Base-by-base conservation (phyloP, 2,329 filamentous ascomycete species). In the Magnaporthiopsis rhizophila region DNA sequence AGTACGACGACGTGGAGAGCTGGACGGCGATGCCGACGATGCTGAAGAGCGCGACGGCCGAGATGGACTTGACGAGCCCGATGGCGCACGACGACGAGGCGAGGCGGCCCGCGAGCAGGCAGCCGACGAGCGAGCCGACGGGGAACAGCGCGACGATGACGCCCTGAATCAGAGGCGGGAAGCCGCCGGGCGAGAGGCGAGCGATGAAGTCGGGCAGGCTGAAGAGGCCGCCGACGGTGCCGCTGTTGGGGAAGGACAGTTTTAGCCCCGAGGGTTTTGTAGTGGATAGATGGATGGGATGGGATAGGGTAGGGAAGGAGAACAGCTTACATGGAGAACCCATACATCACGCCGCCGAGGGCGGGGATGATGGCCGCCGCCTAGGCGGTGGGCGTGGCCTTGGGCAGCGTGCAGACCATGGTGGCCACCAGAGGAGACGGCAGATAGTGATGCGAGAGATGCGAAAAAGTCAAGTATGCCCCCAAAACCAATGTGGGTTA, bases 21-120 rank as follows among this genome's bases (percentile, higher is more conserved):
- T 89, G 86, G 24, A 91, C 82, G n/a, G 90, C 78, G 68, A 89
- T 88, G 28, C 88, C 88, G 28, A 89, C 71, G 53, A 83, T 83
- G 68, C 85, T 85, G 62, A 89, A 78, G 64, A 86, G 74, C 65
- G 82, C 83, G 76, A 86, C 88, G 64, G 83, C 76, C 1, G 83
- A 83, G 65, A 91, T 89, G 45, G 85, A 86, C 59, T 81, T 77
- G 59, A 83, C 82, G 61, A 88, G 84, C 26, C 88, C 88, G 28
- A 30, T 30, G 28, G 28, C 28, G 28, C 28, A 30, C 62, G 90
- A 79, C 21, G 75, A 79, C 69, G 90, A 87, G n/a, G 87, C 84
- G 15, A 90, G 76, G 3, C 84, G 85, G 0, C 86, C 86, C n/a
- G 81, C 82, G 32, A 79, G 69, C 0, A 89, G 74, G 8, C 86